Evolutionary conservation across 768 basidiomycete genomes (phyloP), one percentile per base, ranked within the genome.

Genomic region (Candolleomyces aberdarensis): DNA sequence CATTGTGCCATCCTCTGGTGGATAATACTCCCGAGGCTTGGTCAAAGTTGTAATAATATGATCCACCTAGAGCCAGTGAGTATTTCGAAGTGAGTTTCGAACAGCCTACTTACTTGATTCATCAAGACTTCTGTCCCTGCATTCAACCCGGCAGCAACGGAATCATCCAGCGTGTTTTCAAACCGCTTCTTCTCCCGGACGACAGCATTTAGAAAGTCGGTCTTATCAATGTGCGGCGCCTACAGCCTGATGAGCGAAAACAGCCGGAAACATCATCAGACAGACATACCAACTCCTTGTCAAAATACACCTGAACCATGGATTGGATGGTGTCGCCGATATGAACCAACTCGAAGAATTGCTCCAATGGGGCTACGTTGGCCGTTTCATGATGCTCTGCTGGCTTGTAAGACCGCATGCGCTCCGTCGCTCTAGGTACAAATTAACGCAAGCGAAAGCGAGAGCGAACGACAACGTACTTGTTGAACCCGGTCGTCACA

Each of bases 281-380:
- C 11, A 8, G 7, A 70, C 87, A 26, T 62, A 91, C 93, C 75
- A 98, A 76, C 67, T 97, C 96, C 69, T 96, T 96, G 70, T 98
- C 97, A 69, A 96, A 99, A 72, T 96, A 99, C 1, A 98, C 97
- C 66, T 99, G 95, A 6, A 97, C 86, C 87, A 98, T 98, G 17
- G 89, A 93, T 74, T 96, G 94, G 48, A 98, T 98, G 15, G 93
- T 99, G 70, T 99, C 96, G 0, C 95, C 97, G 15, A 98, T 80
- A 75, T 98, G 97, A 0, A 96, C 96, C 22, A 98, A 80, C 77
- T 98, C 96, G 65, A 99, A 98, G 76, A 98, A 98, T 71, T 98
- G 96, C 44, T 98, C 76, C 3, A 99, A 75, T 0, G 97, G 97
- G 0, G 96, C 94, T 2, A 98, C 96, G 64, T 85, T 88, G 22